A percentile compares a stretch with the other conserved stretches of the same genome.
phyloP scores from a whole-genome alignment of 2,329 filamentous ascomycete species.

The Catunica adiposa region DNA sequence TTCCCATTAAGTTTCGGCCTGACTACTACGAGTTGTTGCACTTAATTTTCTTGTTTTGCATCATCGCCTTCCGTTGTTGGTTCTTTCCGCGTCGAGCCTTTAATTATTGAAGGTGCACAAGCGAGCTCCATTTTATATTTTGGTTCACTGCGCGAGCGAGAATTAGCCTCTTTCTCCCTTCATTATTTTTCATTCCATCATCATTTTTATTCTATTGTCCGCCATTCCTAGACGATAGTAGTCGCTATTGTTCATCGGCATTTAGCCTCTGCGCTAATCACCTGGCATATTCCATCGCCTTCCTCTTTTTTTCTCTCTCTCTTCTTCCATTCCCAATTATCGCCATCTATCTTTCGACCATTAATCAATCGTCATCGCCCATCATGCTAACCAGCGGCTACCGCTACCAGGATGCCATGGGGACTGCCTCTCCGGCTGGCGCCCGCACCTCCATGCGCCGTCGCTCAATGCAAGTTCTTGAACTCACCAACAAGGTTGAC shows the following conservation, averaged over 20 bases:
- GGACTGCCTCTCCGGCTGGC: conserved; percentile 82
- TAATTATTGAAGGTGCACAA: too few species aligned
- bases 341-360: neutral
- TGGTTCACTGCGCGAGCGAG: neutral
- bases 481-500: conserved; percentile 74
- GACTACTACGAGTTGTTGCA: too few species aligned
- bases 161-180: neutral
- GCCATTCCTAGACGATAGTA: neutral
- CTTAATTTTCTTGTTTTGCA: too few species aligned
- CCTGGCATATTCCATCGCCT: neutral
- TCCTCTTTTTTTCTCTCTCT: neutral
- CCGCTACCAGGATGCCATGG: conserved; percentile 64
- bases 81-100: too few species aligned
- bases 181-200: neutral
- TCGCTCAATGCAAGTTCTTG: conserved; percentile 92
- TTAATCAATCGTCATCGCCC: neutral
- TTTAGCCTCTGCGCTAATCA: conserved; percentile 1
- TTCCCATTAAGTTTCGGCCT: too few species aligned
- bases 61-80: too few species aligned
- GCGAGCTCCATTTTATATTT: neutral
- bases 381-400: conserved; percentile 14
- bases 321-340: neutral
- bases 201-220: conserved; percentile 2
- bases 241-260: neutral
- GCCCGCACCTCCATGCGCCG: conserved; percentile 92